Evolutionary conservation across 2,329 filamentous ascomycete species (phyloP).

Genomic region (Clonostachys rosea): DNA sequence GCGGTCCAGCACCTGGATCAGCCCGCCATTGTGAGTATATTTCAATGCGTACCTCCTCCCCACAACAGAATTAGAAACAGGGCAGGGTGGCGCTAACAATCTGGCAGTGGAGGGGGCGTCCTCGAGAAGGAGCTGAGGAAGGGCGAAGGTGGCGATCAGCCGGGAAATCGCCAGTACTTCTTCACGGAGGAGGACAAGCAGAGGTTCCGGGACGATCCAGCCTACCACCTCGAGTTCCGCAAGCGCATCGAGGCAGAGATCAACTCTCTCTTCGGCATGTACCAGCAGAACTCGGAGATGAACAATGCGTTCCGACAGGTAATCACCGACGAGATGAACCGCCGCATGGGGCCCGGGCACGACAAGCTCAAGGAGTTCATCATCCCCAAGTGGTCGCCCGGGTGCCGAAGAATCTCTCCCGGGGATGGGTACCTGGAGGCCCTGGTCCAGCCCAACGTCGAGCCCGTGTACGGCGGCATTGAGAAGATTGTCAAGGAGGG

Average conservation of each 20-base stretch:
- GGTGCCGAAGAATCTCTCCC: constrained; percentile 34
- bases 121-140: constrained; percentile 17
- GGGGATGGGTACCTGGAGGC: constrained; percentile 35
- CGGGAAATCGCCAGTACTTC: constrained; percentile 30
- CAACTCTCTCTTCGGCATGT: constrained; percentile 35
- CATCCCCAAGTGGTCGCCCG: constrained; percentile 34
- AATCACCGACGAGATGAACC: constrained; percentile 35
- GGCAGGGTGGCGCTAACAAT: background rate
- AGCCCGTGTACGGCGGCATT: constrained; percentile 31
- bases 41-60: background rate
- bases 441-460: constrained; percentile 35
- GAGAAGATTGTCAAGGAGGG: constrained; percentile 23
- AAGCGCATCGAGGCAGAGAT: constrained; percentile 35
- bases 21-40: constrained; percentile 4
- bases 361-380: constrained; percentile 33
- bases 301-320: constrained; percentile 28
- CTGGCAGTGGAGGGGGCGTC: constrained; percentile 10
- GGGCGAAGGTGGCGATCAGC: constrained; percentile 17
- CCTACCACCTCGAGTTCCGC: constrained; percentile 32
- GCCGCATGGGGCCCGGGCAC: constrained; percentile 30
- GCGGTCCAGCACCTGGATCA: constrained; percentile 21
- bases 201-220: constrained; percentile 30
- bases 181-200: constrained; percentile 30
- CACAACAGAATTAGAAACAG: background rate
- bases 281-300: constrained; percentile 30